phyloP scores from a whole-genome alignment of 2,329 filamentous ascomycete genomes.

The Colletotrichum kahawae region DNA sequence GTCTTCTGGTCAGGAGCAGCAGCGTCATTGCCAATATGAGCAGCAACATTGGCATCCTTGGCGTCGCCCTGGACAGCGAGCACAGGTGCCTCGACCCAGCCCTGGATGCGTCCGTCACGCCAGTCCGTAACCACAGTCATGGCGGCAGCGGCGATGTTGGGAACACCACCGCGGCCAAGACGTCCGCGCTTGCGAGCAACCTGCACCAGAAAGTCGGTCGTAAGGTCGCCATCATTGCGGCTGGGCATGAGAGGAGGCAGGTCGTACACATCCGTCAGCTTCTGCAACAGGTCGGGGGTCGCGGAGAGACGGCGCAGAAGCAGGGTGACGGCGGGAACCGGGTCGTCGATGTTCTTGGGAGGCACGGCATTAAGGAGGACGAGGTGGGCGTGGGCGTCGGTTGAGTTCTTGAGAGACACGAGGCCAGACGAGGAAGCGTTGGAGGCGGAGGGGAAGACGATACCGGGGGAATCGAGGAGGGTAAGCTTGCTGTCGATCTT shows the following conservation, averaged over 20 bases:
- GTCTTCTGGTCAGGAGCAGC: slow-evolving; percentile 74
- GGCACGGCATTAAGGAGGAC: slow-evolving; percentile 91
- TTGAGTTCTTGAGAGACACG: slow-evolving; percentile 61
- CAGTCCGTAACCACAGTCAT: slow-evolving; percentile 96
- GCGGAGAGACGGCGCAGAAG: slow-evolving; percentile 81
- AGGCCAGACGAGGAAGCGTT: slow-evolving; percentile 42
- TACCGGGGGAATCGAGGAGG: slow-evolving; percentile 90
- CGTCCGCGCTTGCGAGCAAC: slow-evolving; percentile 92
- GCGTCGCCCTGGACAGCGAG: slow-evolving; percentile 56
- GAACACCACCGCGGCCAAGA: slow-evolving; percentile 86
- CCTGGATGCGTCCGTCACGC: slow-evolving; percentile 93
- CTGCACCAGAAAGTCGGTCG: slow-evolving; percentile 90
- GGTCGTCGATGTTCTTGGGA: slow-evolving; percentile 92
- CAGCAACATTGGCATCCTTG: slow-evolving; percentile 28
- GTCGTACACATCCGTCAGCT: slow-evolving; percentile 83
- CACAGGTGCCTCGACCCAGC: slow-evolving; percentile 82
- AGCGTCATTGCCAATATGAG: slow-evolving; percentile 45
- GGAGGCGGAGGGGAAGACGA: slow-evolving; percentile 81
- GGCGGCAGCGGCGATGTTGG: slow-evolving; percentile 85
- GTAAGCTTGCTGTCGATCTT: slow-evolving; percentile 96
- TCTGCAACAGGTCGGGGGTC: slow-evolving; percentile 75
- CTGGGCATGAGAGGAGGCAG: slow-evolving; percentile 77
- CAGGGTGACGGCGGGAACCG: slow-evolving; percentile 82
- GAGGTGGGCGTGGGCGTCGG: slow-evolving; percentile 81
- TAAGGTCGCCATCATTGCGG: slow-evolving; percentile 73